A percentile compares a stretch with the other conserved stretches of the same genome.
Conservation (phyloP, 2,329 filamentous ascomycete species). For the Diaporthe sp. region DNA sequence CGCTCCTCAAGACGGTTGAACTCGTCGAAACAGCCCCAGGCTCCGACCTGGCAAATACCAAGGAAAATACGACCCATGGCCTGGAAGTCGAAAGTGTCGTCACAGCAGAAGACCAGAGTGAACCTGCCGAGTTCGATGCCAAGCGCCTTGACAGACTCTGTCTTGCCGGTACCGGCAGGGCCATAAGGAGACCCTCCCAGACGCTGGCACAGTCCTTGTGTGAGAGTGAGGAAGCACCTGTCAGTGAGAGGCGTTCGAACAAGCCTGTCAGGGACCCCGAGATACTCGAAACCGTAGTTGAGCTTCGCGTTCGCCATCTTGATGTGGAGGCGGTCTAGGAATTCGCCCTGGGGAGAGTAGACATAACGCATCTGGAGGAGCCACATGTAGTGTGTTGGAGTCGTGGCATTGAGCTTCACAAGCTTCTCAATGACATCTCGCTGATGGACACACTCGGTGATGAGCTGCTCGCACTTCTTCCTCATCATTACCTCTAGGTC, state of each 20-base stretch:
- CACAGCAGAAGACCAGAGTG: conserved; percentile 98
- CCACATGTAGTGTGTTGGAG: conserved; percentile 89
- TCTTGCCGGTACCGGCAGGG: conserved; percentile 98
- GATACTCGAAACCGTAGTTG: conserved; percentile 97
- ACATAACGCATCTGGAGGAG: conserved; percentile 97
- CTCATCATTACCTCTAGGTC: conserved; percentile 89
- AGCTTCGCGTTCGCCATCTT: conserved; percentile 98
- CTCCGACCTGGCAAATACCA: conserved; percentile 98
- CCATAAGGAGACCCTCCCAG: conserved; percentile 98
- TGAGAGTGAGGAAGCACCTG: conserved; percentile 97
- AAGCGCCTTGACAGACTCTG: conserved; percentile 97
- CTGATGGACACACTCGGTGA: conserved; percentile 99
- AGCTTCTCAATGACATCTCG: conserved; percentile 93
- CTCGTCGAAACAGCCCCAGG: conserved; percentile 99
- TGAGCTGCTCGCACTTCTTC: conserved; percentile 98
- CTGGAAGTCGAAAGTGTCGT: conserved; percentile 99
- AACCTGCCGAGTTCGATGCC: conserved; percentile 97
- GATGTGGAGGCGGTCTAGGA: conserved; percentile 85
- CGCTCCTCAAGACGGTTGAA: conserved; percentile 99
- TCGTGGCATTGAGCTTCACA: conserved; percentile 79
- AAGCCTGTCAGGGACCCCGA: conserved; percentile 95
- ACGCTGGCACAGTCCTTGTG: conserved; percentile 93
- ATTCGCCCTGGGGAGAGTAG: conserved; percentile 86
- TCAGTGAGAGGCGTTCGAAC: conserved; percentile 97
- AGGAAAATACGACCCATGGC: conserved; percentile 99